Evolutionary conservation across 1,284 basidiomycete species (phyloP).

Genomic region (Boletellus dicymbophilus): DNA sequence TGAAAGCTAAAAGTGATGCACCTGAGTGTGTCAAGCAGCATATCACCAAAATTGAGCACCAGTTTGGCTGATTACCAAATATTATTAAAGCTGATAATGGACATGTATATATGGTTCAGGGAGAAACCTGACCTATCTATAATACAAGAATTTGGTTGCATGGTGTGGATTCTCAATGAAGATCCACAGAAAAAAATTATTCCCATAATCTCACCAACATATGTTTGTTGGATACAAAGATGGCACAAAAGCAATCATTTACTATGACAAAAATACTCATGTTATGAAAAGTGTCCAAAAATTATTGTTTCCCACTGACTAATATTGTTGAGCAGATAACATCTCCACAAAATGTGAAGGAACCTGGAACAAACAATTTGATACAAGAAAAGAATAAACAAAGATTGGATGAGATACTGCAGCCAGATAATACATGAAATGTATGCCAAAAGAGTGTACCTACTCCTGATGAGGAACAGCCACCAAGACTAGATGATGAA

Average conservation of each 20-base stretch:
- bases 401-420: too few species aligned
- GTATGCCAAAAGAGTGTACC: too few species aligned
- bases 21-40: not conserved
- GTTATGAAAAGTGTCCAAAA: too few species aligned
- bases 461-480: too few species aligned
- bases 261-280: not conserved
- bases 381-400: too few species aligned
- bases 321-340: too few species aligned
- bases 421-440: too few species aligned
- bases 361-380: too few species aligned
- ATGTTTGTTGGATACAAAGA: not conserved
- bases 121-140: not conserved
- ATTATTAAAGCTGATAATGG: conserved; percentile 2
- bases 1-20: not conserved
- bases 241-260: not conserved
- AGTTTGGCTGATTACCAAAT: not conserved
- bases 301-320: too few species aligned
- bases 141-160: conserved; percentile 3
- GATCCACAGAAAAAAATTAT: not conserved
- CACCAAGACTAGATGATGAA: too few species aligned
- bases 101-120: conserved; percentile 7
- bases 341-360: too few species aligned
- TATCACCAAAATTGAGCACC: not conserved
- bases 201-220: not conserved
- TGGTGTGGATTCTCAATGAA: conserved; percentile 2